These are phyloP conservation scores for Vicia faba DNA, from an alignment of 306 rosid species.

Conservation along the genomic window DNA sequence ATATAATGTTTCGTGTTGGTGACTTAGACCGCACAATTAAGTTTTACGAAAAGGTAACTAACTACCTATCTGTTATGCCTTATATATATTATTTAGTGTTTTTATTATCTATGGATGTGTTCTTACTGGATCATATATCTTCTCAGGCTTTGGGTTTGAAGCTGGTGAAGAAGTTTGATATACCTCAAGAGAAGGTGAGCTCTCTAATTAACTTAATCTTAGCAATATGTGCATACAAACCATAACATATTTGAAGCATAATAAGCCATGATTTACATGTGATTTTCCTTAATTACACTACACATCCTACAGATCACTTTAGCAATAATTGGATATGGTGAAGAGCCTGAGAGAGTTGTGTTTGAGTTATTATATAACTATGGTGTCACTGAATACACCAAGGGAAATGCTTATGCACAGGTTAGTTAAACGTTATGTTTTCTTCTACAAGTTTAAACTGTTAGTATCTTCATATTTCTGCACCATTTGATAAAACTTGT, in stretches of 20 bases:
- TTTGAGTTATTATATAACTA: conserved; percentile 94
- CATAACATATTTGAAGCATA: conserved; percentile 1
- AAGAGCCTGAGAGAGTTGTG: conserved; percentile 78
- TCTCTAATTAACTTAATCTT: conserved; percentile 10
- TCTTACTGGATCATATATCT: conserved; percentile 35
- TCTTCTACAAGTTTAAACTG: conserved; percentile 5
- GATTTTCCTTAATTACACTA: conserved; percentile 25
- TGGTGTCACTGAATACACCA: conserved; percentile 85
- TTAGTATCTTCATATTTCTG: conserved; percentile 15
- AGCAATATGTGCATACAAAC: neutral
- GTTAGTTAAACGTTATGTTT: conserved; percentile 41
- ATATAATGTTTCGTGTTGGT: conserved; percentile 96
- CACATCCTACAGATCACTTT: conserved; percentile 61
- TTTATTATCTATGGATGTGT: neutral
- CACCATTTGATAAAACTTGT: conserved; percentile 15
- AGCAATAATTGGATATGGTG: conserved; percentile 87
- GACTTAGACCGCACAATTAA: conserved; percentile 83
- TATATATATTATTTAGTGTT: neutral
- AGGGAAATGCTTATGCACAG: conserved; percentile 97
- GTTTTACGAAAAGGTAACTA: conserved; percentile 87
- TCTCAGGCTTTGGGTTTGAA: conserved; percentile 84
- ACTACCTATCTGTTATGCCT: too few relatives aligned
- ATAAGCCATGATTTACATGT: neutral
- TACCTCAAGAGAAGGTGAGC: conserved; percentile 81
- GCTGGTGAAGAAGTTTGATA: conserved; percentile 68